Evolutionary conservation across 352 stramenopile species (phyloP), one percentile per base, ranked within the genome.

Genomic region (Pythium periplocum): DNA sequence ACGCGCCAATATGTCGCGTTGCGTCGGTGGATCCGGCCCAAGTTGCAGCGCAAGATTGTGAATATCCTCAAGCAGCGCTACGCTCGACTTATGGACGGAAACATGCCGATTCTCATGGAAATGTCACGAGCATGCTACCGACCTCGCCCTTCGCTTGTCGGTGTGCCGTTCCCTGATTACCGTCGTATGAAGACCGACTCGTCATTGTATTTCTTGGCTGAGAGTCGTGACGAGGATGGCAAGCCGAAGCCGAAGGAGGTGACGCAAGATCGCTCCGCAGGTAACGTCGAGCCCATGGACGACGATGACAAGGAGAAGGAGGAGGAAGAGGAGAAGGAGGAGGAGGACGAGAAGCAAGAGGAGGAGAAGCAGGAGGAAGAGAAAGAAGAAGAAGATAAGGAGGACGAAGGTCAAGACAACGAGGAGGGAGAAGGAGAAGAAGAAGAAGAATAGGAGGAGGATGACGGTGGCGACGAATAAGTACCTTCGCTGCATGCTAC

Each of bases 1-100:
- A 78, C 68, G 1, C 62, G 62, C 2, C 42, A 83, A 61, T 71
- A 86, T 33, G 52, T 77, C 4, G 75, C 75, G 1, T 44, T 86
- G 4, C 60, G 75, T 0, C 42, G 53, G 4, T 86, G 75, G 75
- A 79, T 83, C 39, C 61, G 69, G 2, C 75, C 72, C 3, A 68
- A 66, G 34, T 53, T 79, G 9, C 60, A 73, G 53, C 53, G 56
- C n/a, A 68, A 74, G 55, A 77, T 86, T 44, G 49, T 78, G 33
- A 51, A 45, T 5, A 73, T 73, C 30, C 50, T 83, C 34, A 68
- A 70, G 37, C 65, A 78, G 39, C 72, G 75, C 2, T 65, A 82
- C 52, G 59, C 75, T 2, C 62, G 68, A 0, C 54, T 86, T 46
- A 63, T 82, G 51, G 62, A 47, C 33, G 65, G 62, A 6, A 83